Percentiles rank a stretch among this genome's conserved stretches.
These are phyloP conservation scores for Corchorus capsularis DNA, from an alignment of 345 rosid species.

Conservation along the genomic window DNA sequence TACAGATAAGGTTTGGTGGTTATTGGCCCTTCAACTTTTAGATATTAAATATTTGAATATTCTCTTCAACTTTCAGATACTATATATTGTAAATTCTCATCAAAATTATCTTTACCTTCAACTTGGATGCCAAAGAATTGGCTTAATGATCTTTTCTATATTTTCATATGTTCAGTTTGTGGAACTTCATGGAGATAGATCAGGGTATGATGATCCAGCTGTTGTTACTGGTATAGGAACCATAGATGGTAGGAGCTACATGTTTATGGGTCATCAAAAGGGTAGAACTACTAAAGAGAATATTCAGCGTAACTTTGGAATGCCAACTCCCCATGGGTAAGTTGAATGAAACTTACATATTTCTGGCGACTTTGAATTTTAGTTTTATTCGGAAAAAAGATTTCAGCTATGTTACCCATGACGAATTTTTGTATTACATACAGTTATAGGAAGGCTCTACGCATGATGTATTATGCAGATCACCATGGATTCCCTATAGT, in stretches of 20 bases:
- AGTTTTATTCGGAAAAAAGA: constrained; percentile 7
- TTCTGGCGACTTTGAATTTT: not conserved
- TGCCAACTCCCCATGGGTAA: constrained; percentile 99
- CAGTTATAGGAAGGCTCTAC: constrained; percentile 88
- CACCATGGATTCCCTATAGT: constrained; percentile 83
- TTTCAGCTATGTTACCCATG: constrained; percentile 15
- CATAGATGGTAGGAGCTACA: constrained; percentile 76
- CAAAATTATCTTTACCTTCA: constrained; percentile 3
- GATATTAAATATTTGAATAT: not conserved
- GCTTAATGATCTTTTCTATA: constrained; percentile 18
- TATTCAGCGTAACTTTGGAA: constrained; percentile 93
- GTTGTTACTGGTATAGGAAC: constrained; percentile 95
- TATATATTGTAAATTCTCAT: not conserved
- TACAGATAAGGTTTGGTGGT: constrained; percentile 75
- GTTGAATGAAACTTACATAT: constrained; percentile 21
- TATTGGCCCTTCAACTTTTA: constrained; percentile 11
- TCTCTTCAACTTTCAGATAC: constrained; percentile 2
- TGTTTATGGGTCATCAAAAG: constrained; percentile 99
- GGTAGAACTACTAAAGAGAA: constrained; percentile 99
- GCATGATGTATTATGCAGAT: constrained; percentile 88
- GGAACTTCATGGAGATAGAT: constrained; percentile 99
- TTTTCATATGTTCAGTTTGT: constrained; percentile 58
- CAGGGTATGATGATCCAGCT: constrained; percentile 98
- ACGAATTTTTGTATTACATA: constrained; percentile 21
- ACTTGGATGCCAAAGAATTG: constrained; percentile 3